Evolutionary conservation across 768 basidiomycete species (phyloP), one percentile per base, ranked within the genome.

Genomic region (Termitomyces sp.): DNA sequence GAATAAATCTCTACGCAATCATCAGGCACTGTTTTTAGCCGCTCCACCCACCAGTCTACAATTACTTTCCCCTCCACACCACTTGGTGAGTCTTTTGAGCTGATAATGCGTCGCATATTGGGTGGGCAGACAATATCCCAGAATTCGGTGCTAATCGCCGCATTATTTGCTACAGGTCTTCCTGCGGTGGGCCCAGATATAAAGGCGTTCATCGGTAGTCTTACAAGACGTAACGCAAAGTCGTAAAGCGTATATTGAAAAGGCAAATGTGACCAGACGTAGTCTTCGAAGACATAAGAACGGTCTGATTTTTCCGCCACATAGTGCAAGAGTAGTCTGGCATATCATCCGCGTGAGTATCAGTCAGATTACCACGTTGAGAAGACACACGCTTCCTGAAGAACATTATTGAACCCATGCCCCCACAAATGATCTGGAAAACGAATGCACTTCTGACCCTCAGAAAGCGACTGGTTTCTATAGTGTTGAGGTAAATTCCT

Each of bases 271-370:
- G 84, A 84, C 83, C 83, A 86, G 36, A 74, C 75, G 57, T 84
- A 85, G 63, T 85, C 83, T 58, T 84, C 81, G 57, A 86, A 87
- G 1, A 86, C 84, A 56, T 78, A 86, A 1, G 81, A 79, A 14
- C 83, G 70, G 58, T 81, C 77, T 12, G 80, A 65, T 38, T 67
- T 64, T 48, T 80, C 75, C 0, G 84, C 82, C 16, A 85, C 66
- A 62, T 84, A 78, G 28, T 79, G 78, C 66, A 80, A 73, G 33
- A 85, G 60, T 18, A 83, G 60, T 4, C 81, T 82, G 33, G n/a
- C 4, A 3, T 20, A 12, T 36, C 18, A 12, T 30, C 33, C 33
- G 46, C 22, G 30, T 54, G 7, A 20, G 35, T 18, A 30, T 24
- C 20, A 26, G 1, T 22, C 28, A 52, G 26, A 40, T 6, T 30